Evolutionary conservation across 768 basidiomycete species (phyloP).

Genomic region (Naematelia encephala): DNA sequence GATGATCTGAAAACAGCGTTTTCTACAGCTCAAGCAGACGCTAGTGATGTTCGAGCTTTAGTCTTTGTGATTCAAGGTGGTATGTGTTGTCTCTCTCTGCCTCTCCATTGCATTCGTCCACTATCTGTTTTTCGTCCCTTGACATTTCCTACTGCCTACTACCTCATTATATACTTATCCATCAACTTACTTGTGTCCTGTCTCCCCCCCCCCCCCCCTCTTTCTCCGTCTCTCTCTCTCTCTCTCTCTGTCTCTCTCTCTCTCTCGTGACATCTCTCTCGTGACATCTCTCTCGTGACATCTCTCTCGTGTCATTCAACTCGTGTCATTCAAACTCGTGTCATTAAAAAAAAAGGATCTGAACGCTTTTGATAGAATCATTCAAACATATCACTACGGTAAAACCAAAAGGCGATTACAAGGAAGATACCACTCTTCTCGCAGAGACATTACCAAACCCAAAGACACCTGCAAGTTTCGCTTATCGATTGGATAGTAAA

Average conservation of each 20-base stretch:
- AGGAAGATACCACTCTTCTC: conserved; percentile 42
- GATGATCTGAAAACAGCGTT: conserved; percentile 36
- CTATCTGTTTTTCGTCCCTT: too few species aligned
- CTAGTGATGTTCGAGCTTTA: conserved; percentile 39
- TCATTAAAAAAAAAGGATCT: not conserved
- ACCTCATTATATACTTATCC: too few species aligned
- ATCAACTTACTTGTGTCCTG: not conserved
- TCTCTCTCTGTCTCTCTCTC: not conserved
- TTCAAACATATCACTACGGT: conserved; percentile 38
- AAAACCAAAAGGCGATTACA: conserved; percentile 29
- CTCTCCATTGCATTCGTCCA: conserved; percentile 1
- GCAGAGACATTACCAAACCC: conserved; percentile 32
- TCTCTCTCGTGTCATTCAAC: too few species aligned
- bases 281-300: not conserved
- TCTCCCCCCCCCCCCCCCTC: not conserved
- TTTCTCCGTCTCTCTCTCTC: not conserved
- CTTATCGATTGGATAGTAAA: conserved; percentile 43
- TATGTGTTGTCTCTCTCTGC: conserved; percentile 19
- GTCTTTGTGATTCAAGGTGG: conserved; percentile 47
- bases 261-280: not conserved
- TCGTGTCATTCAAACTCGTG: too few species aligned
- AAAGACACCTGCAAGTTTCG: conserved; percentile 47
- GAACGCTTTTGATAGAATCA: conserved; percentile 22
- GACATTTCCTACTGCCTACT: too few species aligned
- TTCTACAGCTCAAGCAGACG: conserved; percentile 21